phyloP scores from a whole-genome alignment of 257 asterid genomes.

The Prunella vulgaris region DNA sequence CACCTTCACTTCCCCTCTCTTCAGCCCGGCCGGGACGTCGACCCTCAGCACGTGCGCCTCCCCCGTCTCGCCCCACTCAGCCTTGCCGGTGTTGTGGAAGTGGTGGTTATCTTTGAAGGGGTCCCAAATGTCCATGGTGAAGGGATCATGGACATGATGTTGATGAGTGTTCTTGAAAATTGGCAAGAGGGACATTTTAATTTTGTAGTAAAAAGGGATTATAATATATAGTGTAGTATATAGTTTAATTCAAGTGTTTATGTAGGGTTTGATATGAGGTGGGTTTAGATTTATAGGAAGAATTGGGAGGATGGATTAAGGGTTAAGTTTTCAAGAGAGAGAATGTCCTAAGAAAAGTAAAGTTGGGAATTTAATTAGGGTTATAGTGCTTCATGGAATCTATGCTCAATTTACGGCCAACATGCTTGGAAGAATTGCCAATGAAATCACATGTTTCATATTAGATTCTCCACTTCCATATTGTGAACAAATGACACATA shows the following conservation, averaged over 20 bases:
- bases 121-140: not conserved
- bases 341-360: constrained; percentile 1
- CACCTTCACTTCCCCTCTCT: constrained; percentile 40
- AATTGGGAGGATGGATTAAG: not conserved
- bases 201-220: not conserved
- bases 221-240: not conserved
- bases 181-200: constrained; percentile 22
- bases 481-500: no score
- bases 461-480: no score
- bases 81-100: not conserved
- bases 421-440: no score
- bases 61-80: constrained; percentile 37
- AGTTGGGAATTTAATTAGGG: not conserved
- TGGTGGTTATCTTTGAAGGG: not conserved
- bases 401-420: not conserved
- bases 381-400: constrained; percentile 13
- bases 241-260: not conserved
- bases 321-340: not conserved
- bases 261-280: not conserved
- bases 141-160: constrained; percentile 19
- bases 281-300: constrained; percentile 15
- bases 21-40: constrained; percentile 33
- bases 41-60: constrained; percentile 32
- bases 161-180: constrained; percentile 3
- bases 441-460: no score